Evolutionary conservation across 2,329 filamentous ascomycete species (phyloP), one percentile per base, ranked within the genome.

Genomic region (Lizonia empirigonia): DNA sequence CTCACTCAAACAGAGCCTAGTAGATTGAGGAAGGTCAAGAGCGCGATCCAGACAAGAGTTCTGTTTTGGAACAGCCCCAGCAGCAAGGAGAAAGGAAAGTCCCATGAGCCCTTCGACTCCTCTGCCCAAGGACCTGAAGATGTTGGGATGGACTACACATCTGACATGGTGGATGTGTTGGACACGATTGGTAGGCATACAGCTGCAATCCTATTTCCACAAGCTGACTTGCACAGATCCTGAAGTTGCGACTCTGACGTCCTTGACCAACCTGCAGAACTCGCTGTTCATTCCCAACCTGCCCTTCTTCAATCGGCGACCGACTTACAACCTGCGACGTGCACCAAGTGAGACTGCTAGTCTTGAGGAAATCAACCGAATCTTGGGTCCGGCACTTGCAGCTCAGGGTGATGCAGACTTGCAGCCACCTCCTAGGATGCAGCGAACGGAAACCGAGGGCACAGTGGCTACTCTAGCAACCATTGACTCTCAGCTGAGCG

Each of bases 221-320:
- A 39, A 33, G 24, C 59, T 53, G 27, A 62, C 44, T 18, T 23
- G 52, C 58, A 72, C 58, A 91, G 90, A 95, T 63, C 90, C 90
- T 33, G 89, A 95, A 74, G 86, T 96, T 3, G 85, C 89, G 27
- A 90, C 90, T 0, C 77, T 96, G 3, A 90, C 89, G 0, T 93
- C 90, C 12, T 81, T 95, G 8, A 95, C 89, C 34, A 96, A 96
- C 64, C 86, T 96, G 16, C 90, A 95, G 65, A 96, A 96, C 69
- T 94, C 90, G 0, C 83, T 96, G 8, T 95, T 95, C 72, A 78
- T 95, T 2, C 91, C 91, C 0, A 87, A 91, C 58, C 78, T 95
- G n/a, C 90, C 90, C 32, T 85, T 85, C 62, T 62, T 95, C 40
- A 94, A 95, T 65, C 83, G 91, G 39, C 81, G 86, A 53, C 90